phyloP scores from a whole-genome alignment of 805 yeast genomes.

The Nakazawaea anatomiae region DNA sequence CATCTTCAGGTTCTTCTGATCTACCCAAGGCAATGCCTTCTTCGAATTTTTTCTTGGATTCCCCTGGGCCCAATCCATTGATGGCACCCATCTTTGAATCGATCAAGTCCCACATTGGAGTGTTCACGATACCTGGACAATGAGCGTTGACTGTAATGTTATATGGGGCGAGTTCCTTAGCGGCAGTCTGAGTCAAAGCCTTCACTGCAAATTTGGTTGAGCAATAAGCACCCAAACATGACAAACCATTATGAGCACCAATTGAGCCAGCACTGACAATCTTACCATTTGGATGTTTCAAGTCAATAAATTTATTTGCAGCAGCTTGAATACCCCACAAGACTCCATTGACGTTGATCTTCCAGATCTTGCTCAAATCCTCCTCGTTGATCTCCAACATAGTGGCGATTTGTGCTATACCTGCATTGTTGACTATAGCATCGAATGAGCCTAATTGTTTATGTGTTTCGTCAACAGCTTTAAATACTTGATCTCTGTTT shows the following conservation, averaged over 20 bases:
- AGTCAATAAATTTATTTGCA: conserved; percentile 19
- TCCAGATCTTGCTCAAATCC: conserved; percentile 18
- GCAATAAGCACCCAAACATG: conserved; percentile 25
- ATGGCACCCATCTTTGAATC: conserved; percentile 20
- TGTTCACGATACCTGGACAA: conserved; percentile 34
- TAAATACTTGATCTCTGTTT: conserved; percentile 18
- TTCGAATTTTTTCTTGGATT: conserved; percentile 18
- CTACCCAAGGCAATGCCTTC: conserved; percentile 28
- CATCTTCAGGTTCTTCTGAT: conserved; percentile 28
- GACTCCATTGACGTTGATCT: conserved; percentile 26
- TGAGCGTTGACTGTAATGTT: conserved; percentile 31
- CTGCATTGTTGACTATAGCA: conserved; percentile 32
- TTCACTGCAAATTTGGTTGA: conserved; percentile 32
- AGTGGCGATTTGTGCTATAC: conserved; percentile 23
- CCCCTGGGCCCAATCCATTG: conserved; percentile 22
- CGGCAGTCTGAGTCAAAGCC: conserved; percentile 29
- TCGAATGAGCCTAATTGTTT: conserved; percentile 26
- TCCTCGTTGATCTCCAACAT: conserved; percentile 22
- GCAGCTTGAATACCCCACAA: conserved; percentile 30
- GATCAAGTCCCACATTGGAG: conserved; percentile 29
- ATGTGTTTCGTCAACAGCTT: conserved; percentile 23
- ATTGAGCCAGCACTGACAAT: conserved; percentile 32
- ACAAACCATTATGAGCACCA: conserved; percentile 26
- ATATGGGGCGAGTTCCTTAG: conserved; percentile 29
- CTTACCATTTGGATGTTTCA: conserved; percentile 25